Conservation (phyloP, 2,329 filamentous ascomycete genomes). For the Karstenula rhodostoma region DNA sequence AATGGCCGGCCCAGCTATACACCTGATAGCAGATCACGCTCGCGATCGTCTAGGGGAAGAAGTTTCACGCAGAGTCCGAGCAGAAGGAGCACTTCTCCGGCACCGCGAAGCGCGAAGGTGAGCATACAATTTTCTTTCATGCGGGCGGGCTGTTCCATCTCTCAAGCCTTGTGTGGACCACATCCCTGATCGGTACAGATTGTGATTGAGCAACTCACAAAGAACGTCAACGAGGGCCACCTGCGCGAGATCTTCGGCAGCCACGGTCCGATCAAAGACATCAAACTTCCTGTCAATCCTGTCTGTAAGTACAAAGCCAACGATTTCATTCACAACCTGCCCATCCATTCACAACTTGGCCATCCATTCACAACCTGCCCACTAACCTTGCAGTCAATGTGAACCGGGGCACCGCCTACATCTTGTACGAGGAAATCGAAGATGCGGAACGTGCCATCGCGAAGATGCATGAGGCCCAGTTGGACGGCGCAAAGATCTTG, state of each 20-base stretch:
- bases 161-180: constrained; percentile 11
- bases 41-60: constrained; percentile 36
- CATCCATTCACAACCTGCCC: background rate
- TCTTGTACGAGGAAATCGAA: constrained; percentile 78
- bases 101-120: constrained; percentile 51
- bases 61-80: constrained; percentile 47
- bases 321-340: background rate
- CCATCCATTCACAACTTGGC: background rate
- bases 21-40: constrained; percentile 36
- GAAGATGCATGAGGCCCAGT: constrained; percentile 97
- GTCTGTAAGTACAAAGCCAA: constrained; percentile 67
- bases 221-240: constrained; percentile 90
- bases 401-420: constrained; percentile 93
- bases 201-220: constrained; percentile 93
- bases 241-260: constrained; percentile 89
- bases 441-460: constrained; percentile 89
- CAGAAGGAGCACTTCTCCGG: constrained; percentile 43
- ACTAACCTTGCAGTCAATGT: constrained; percentile 70
- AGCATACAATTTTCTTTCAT: constrained; percentile 8
- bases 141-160: background rate
- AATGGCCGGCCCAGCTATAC: constrained; percentile 48
- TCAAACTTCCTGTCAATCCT: constrained; percentile 90
- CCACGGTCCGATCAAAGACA: constrained; percentile 84
- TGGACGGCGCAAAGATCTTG: constrained; percentile 82
- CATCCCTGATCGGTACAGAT: constrained; percentile 65